A percentile compares a stretch with the other conserved stretches of the same genome.
Evolutionary conservation across 805 yeast genomes (phyloP).

Genomic region (Candida succiphila): DNA sequence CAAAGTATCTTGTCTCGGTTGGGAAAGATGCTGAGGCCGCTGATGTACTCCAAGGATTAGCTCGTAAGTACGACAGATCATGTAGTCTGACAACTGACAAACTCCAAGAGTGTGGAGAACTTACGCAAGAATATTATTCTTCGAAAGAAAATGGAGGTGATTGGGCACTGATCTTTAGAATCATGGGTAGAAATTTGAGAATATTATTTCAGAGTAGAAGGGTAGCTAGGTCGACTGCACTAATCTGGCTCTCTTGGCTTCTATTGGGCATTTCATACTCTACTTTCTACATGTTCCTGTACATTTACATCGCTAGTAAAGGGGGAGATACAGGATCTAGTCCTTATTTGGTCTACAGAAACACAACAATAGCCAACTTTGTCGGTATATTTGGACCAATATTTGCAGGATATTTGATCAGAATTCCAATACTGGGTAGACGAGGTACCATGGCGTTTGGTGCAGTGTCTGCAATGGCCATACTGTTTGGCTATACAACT

Average conservation of each 20-base stretch:
- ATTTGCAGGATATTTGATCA: conserved; percentile 32
- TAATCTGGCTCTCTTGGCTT: conserved; percentile 44
- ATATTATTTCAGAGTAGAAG: conserved; percentile 35
- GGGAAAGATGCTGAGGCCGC: conserved; percentile 43
- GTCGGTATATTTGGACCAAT: conserved; percentile 44
- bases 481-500: conserved; percentile 54
- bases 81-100: conserved; percentile 36
- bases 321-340: conserved; percentile 37
- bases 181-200: conserved; percentile 28
- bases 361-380: conserved; percentile 35
- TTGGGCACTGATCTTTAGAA: conserved; percentile 14
- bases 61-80: conserved; percentile 32
- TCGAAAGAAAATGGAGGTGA: conserved; percentile 11
- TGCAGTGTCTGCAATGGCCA: conserved; percentile 42
- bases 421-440: conserved; percentile 34
- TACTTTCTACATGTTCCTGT: conserved; percentile 43
- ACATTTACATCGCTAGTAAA: conserved; percentile 37
- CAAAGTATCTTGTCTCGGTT: conserved; percentile 41
- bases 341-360: conserved; percentile 32
- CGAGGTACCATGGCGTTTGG: conserved; percentile 48
- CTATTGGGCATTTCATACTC: conserved; percentile 51
- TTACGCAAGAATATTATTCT: conserved; percentile 15
- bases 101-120: conserved; percentile 33
- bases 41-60: conserved; percentile 31
- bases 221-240: conserved; percentile 33